These are phyloP conservation scores for Collybia mongolica DNA, from an alignment of 768 basidiomycete species.

Conservation along the genomic window DNA sequence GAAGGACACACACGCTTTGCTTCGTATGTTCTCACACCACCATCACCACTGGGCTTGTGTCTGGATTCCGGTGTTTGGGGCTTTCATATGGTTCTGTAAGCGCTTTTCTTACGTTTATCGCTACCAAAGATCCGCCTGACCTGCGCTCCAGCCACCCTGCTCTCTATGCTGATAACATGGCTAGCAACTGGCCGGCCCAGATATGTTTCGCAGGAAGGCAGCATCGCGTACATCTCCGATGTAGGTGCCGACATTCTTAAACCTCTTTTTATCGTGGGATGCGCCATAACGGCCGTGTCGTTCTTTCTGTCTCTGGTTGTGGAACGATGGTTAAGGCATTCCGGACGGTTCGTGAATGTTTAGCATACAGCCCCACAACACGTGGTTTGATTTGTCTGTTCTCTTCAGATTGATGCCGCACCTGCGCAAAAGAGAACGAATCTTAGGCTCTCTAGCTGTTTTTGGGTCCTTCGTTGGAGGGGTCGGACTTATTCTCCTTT, in stretches of 20 bases:
- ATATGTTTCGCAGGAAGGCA: slow-evolving; percentile 53
- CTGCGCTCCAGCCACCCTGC: slow-evolving; percentile 44
- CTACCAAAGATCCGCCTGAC: background rate
- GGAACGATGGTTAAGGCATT: slow-evolving; percentile 66
- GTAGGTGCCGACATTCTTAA: slow-evolving; percentile 73
- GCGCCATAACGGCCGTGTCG: slow-evolving; percentile 56
- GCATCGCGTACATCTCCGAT: slow-evolving; percentile 76
- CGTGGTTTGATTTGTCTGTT: background rate
- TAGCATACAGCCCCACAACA: background rate
- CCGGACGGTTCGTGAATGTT: slow-evolving; percentile 44
- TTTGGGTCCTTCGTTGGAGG: slow-evolving; percentile 63
- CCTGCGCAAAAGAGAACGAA: slow-evolving; percentile 54
- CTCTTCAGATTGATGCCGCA: slow-evolving; percentile 52
- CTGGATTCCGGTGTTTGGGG: slow-evolving; percentile 59
- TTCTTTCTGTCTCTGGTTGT: slow-evolving; percentile 61
- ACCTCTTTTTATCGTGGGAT: slow-evolving; percentile 71
- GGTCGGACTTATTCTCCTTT: slow-evolving; percentile 62
- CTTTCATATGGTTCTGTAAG: slow-evolving; percentile 67
- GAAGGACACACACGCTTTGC: no score
- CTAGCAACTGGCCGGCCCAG: slow-evolving; percentile 60
- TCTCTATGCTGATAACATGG: slow-evolving; percentile 74
- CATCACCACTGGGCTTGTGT: slow-evolving; percentile 58
- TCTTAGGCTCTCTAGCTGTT: slow-evolving; percentile 57
- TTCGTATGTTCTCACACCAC: slow-evolving; percentile 20
- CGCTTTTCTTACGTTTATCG: slow-evolving; percentile 9